Percentiles rank a stretch among this genome's conserved stretches.
Conservation (phyloP, 176 grass and related monocot genomes). For the Cenchrus purpureus region DNA sequence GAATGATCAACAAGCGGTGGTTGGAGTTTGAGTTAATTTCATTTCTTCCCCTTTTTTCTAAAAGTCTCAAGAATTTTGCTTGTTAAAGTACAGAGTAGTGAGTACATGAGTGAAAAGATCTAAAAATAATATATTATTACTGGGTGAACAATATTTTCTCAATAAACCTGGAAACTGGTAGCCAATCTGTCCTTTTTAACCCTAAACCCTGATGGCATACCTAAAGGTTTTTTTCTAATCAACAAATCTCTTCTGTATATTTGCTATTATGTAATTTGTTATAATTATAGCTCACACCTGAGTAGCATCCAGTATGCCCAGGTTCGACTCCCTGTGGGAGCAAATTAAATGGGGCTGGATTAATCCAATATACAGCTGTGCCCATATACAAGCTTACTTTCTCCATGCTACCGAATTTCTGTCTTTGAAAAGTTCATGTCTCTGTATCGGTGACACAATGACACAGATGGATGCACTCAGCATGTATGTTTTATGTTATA, state of each 20-base stretch:
- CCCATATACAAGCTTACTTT: neutral
- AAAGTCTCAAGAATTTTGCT: neutral
- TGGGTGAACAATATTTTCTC: neutral
- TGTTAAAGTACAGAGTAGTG: neutral
- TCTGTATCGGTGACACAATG: neutral
- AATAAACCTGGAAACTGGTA: slow-evolving; percentile 6
- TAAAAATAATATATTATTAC: neutral
- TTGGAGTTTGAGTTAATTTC: neutral
- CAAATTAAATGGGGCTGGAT: too few species aligned
- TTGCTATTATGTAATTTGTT: slow-evolving; percentile 13
- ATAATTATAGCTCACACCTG: neutral
- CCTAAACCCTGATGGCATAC: neutral
- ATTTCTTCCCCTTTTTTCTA: neutral
- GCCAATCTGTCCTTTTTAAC: neutral
- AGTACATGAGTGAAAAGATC: neutral
- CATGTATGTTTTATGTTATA: slow-evolving; percentile 9
- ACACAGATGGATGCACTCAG: neutral
- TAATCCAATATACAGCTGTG: neutral
- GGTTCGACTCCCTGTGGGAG: too few species aligned
- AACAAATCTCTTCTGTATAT: neutral
- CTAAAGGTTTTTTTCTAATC: neutral
- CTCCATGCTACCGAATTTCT: neutral
- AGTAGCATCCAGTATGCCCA: too few species aligned
- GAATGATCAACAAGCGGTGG: neutral
- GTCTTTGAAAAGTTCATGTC: neutral